Evolutionary conservation across 1,284 basidiomycete species (phyloP).

Genomic region (Coniophora puteana): DNA sequence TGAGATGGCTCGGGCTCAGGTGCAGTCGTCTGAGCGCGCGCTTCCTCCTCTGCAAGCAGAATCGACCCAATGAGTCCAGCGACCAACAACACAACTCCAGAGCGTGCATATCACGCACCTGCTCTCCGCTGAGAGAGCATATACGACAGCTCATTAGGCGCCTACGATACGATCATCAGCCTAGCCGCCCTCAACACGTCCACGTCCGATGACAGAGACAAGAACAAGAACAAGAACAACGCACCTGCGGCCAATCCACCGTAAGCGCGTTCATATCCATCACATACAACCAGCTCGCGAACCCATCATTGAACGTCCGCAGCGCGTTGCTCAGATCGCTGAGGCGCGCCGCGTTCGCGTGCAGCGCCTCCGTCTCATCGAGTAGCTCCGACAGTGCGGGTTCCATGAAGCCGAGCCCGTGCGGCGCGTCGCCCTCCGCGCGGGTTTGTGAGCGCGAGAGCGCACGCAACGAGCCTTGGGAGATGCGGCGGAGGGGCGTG

Average conservation of each 20-base stretch:
- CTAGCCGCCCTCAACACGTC: too few species aligned
- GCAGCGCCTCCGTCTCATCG: constrained; percentile 82
- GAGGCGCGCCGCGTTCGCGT: constrained; percentile 73
- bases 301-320: constrained; percentile 88
- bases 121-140: constrained; percentile 54
- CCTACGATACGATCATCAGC: too few species aligned
- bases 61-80: not conserved
- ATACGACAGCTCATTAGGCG: constrained; percentile 63
- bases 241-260: constrained; percentile 86
- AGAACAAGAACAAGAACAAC: constrained; percentile 14
- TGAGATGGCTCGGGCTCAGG: constrained; percentile 11
- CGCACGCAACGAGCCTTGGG: constrained; percentile 85
- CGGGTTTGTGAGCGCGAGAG: constrained; percentile 72
- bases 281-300: constrained; percentile 87
- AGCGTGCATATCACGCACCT: constrained; percentile 35
- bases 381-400: constrained; percentile 82
- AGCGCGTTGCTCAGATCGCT: constrained; percentile 73
- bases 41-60: constrained; percentile 53
- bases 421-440: constrained; percentile 71
- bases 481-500: constrained; percentile 86
- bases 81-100: constrained; percentile 1
- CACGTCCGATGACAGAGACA: not conserved
- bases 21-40: constrained; percentile 23
- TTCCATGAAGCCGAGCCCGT: constrained; percentile 84
- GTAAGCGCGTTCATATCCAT: constrained; percentile 95